Evolutionary conservation across 495 filamentous ascomycete species (phyloP).

Genomic region (Letharia columbiana): DNA sequence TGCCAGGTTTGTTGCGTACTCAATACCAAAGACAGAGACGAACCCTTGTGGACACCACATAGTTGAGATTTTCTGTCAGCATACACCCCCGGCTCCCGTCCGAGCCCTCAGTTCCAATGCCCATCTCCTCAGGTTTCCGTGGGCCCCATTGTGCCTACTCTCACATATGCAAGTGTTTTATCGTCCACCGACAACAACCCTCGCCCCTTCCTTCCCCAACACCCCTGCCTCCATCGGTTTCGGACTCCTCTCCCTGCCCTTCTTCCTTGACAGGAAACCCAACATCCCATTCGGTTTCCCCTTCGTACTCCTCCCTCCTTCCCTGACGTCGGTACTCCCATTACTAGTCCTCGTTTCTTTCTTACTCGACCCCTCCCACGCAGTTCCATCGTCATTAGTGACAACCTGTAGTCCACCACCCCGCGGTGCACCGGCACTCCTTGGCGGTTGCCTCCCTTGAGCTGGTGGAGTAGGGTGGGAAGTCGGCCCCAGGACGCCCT

Average conservation of each 20-base stretch:
- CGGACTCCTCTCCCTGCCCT: constrained; percentile 81
- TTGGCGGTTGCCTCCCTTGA: constrained; percentile 24
- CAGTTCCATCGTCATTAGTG: constrained; percentile 76
- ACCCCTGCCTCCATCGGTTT: constrained; percentile 92
- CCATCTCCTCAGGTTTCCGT: too few relatives aligned
- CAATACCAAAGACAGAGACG: not conserved
- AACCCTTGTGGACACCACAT: not conserved
- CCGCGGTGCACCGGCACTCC: constrained; percentile 55
- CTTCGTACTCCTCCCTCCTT: constrained; percentile 20
- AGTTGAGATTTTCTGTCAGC: not conserved
- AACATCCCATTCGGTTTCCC: constrained; percentile 66
- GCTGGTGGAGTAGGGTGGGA: constrained; percentile 19
- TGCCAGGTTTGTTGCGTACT: not conserved
- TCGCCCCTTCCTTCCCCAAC: constrained; percentile 87
- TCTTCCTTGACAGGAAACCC: constrained; percentile 80
- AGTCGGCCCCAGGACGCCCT: not conserved
- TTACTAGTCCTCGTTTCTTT: constrained; percentile 35
- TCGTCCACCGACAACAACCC: constrained; percentile 50
- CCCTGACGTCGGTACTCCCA: constrained; percentile 43
- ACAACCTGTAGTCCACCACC: constrained; percentile 87
- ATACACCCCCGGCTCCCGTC: not conserved
- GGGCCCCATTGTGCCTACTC: too few relatives aligned
- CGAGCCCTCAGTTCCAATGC: not conserved
- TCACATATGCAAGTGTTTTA: not conserved
- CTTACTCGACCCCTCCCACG: constrained; percentile 80